Percentiles rank a stretch among this genome's conserved stretches.
Conservation (phyloP, 257 asterid species). For the Lycium ferocissimum region DNA sequence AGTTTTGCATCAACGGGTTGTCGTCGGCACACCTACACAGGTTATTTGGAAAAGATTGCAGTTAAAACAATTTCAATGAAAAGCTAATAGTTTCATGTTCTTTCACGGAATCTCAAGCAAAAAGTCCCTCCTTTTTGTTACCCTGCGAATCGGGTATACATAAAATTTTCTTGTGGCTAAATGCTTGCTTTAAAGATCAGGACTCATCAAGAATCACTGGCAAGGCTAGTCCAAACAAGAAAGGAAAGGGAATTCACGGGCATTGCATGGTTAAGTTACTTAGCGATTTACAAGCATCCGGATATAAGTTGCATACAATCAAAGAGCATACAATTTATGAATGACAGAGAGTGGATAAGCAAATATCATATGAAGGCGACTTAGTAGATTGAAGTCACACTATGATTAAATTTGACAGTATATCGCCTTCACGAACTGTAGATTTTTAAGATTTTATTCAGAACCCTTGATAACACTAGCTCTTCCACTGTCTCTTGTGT, state of each 20-base stretch:
- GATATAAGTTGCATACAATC: background rate
- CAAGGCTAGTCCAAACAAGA: background rate
- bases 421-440: background rate
- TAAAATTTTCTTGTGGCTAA: background rate
- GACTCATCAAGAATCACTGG: background rate
- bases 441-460: background rate
- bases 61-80: background rate
- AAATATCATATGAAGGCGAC: background rate
- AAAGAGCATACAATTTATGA: background rate
- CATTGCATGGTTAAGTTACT: background rate
- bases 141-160: background rate
- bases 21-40: constrained; percentile 70
- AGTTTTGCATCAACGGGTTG: constrained; percentile 59
- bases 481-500: background rate
- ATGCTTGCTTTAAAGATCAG: no score
- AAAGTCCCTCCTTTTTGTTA: background rate
- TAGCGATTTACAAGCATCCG: background rate
- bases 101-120: background rate
- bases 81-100: background rate
- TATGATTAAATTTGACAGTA: background rate
- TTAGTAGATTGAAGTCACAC: background rate
- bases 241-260: background rate
- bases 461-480: background rate
- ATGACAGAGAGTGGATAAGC: background rate
- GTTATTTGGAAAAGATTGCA: background rate